Evolutionary conservation across 352 stramenopile species (phyloP).

Genomic region (Elongisporangium undulatum): DNA sequence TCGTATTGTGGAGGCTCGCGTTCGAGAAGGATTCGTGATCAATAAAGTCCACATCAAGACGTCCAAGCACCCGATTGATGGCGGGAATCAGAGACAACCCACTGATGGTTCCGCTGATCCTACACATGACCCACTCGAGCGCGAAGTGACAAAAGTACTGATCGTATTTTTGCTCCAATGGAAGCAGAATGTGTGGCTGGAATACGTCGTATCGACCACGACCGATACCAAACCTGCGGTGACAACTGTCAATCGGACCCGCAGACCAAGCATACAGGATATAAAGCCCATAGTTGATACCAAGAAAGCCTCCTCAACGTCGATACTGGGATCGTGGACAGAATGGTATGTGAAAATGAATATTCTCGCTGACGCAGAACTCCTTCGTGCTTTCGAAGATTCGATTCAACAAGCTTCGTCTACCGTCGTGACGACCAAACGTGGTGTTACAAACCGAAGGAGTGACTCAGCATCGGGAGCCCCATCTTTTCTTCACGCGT

Average conservation of each 20-base stretch:
- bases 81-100: slow-evolving; percentile 14
- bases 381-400: slow-evolving; percentile 81
- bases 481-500: slow-evolving; percentile 63
- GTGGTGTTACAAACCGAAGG: neutral
- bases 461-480: slow-evolving; percentile 10
- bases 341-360: slow-evolving; percentile 89
- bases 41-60: slow-evolving; percentile 76
- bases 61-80: slow-evolving; percentile 20
- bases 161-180: slow-evolving; percentile 84
- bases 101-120: slow-evolving; percentile 4
- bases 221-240: slow-evolving; percentile 30
- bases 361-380: slow-evolving; percentile 74
- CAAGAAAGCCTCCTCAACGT: neutral
- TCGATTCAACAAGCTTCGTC: slow-evolving; percentile 22
- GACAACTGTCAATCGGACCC: neutral
- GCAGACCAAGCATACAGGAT: neutral
- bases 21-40: slow-evolving; percentile 80
- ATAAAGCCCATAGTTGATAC: neutral
- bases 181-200: slow-evolving; percentile 88
- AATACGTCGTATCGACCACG: slow-evolving; percentile 81
- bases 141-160: slow-evolving; percentile 59
- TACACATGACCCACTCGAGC: slow-evolving; percentile 6
- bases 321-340: slow-evolving; percentile 24
- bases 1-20: slow-evolving; percentile 75
- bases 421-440: slow-evolving; percentile 1